These are phyloP conservation scores for Hypomontagnella monticulosa DNA, from an alignment of 495 filamentous ascomycete genomes.

Conservation along the genomic window DNA sequence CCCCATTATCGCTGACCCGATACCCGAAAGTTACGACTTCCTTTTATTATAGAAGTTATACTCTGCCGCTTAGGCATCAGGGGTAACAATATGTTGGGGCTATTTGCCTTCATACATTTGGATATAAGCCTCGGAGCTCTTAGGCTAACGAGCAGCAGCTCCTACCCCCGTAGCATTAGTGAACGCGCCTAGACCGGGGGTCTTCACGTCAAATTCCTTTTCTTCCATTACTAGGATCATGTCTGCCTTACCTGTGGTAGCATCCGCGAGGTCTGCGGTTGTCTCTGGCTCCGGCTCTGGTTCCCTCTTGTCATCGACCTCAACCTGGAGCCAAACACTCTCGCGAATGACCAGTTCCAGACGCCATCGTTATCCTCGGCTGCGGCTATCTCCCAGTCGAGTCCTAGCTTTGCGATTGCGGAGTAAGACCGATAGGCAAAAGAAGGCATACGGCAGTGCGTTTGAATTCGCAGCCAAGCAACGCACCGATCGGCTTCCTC, in stretches of 20 bases:
- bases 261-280: slow-evolving; percentile 2
- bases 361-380: slow-evolving; percentile 21
- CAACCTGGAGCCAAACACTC: slow-evolving; percentile 24
- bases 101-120: not conserved
- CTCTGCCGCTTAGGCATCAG: not conserved
- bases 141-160: not conserved
- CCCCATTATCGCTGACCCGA: too few relatives aligned
- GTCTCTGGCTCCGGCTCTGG: not conserved
- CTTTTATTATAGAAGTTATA: not conserved
- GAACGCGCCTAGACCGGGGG: not conserved
- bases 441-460: slow-evolving; percentile 17
- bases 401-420: slow-evolving; percentile 35
- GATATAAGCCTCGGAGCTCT: too few relatives aligned
- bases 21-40: too few relatives aligned
- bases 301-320: slow-evolving; percentile 16
- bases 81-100: slow-evolving; percentile 2
- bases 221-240: slow-evolving; percentile 2
- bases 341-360: slow-evolving; percentile 33
- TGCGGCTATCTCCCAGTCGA: slow-evolving; percentile 33
- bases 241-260: not conserved
- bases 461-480: slow-evolving; percentile 23
- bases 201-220: not conserved
- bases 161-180: not conserved
- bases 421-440: slow-evolving; percentile 25
- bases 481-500: slow-evolving; percentile 43